Evolutionary conservation across 257 asterid species (phyloP).

Genomic region (Solanum arcanum): DNA sequence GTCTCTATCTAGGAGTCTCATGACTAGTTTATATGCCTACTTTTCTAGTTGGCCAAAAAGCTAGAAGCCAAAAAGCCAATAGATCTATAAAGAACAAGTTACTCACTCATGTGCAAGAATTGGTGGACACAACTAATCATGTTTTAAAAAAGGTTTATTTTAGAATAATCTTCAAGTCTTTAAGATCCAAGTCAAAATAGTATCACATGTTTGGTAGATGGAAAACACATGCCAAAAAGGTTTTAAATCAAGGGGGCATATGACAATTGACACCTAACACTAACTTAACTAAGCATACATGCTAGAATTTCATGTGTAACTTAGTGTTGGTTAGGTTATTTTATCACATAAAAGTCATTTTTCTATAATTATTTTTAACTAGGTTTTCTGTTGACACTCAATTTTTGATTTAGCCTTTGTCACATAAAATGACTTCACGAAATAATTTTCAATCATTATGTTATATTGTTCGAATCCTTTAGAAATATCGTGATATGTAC

Average conservation of each 20-base stretch:
- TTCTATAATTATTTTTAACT: not conserved
- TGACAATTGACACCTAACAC: not conserved
- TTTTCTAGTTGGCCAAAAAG: slow-evolving; percentile 25
- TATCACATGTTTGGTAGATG: slow-evolving; percentile 52
- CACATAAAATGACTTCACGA: not conserved
- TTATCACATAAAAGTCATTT: not conserved
- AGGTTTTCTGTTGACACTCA: not conserved
- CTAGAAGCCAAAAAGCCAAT: slow-evolving; percentile 1
- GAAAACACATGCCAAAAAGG: not conserved
- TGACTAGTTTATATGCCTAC: slow-evolving; percentile 14
- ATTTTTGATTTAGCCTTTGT: not conserved
- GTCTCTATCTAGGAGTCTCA: slow-evolving; percentile 63
- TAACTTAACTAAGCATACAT: not conserved
- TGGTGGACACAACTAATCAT: slow-evolving; percentile 30
- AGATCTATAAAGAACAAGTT: not conserved
- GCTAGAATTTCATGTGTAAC: not conserved
- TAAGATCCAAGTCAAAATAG: not conserved
- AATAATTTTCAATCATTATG: not conserved
- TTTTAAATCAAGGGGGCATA: not conserved
- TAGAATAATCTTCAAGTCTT: not conserved
- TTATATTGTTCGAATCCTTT: not conserved
- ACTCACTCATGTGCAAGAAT: slow-evolving; percentile 41
- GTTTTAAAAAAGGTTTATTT: not conserved
- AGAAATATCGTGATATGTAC: not conserved
- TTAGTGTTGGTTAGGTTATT: not conserved